Evolutionary conservation across 805 yeast species (phyloP).

Genomic region (Wickerhamiella azymoides): DNA sequence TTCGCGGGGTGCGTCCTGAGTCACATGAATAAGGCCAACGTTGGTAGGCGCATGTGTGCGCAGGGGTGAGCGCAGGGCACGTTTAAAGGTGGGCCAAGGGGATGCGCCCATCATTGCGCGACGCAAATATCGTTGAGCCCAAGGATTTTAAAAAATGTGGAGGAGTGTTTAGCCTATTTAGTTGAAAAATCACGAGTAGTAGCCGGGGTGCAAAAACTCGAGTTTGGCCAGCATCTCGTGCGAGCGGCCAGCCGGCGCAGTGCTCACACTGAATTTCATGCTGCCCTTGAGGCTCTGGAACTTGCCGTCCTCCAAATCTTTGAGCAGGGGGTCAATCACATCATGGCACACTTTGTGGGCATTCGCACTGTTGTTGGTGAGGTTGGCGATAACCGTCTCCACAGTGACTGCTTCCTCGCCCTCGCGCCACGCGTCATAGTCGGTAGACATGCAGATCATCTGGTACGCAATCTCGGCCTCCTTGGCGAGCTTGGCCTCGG

Average conservation of each 20-base stretch:
- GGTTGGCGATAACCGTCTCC: constrained; percentile 87
- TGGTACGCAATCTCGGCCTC: constrained; percentile 96
- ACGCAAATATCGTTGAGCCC: too few relatives aligned
- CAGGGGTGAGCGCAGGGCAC: neutral
- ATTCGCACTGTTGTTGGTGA: constrained; percentile 73
- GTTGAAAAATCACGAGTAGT: neutral
- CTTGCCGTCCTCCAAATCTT: constrained; percentile 40
- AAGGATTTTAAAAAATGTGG: too few relatives aligned
- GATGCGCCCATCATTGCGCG: too few relatives aligned
- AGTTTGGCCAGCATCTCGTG: constrained; percentile 61
- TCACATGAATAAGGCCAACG: neutral
- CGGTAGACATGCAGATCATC: constrained; percentile 98
- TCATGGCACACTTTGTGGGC: constrained; percentile 67
- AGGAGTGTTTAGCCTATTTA: neutral
- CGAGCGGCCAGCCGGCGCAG: constrained; percentile 59
- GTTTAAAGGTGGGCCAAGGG: too few relatives aligned
- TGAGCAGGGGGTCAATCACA: constrained; percentile 53
- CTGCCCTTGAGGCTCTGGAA: constrained; percentile 55
- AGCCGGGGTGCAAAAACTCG: constrained; percentile 82
- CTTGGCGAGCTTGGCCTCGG: constrained; percentile 94
- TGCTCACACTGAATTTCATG: constrained; percentile 71
- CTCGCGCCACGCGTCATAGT: constrained; percentile 97
- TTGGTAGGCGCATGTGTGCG: neutral
- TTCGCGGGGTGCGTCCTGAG: too few relatives aligned
- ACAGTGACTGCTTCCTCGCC: constrained; percentile 94